Evolutionary conservation across 768 basidiomycete genomes (phyloP).

Genomic region (Boletus edulis): DNA sequence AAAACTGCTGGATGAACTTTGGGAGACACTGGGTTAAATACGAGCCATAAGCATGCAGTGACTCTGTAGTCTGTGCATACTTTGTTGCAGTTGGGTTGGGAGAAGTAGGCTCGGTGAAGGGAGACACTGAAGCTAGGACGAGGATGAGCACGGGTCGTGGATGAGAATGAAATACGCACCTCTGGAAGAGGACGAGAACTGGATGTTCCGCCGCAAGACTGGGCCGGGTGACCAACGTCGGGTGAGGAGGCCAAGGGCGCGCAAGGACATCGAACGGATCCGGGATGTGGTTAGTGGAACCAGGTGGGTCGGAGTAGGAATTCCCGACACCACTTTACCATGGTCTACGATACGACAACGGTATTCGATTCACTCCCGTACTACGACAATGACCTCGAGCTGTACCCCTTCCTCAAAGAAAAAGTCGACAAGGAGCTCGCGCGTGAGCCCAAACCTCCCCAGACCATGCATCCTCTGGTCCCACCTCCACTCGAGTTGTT

Average conservation of each 20-base stretch:
- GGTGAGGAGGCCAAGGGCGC: constrained; percentile 42
- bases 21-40: constrained; percentile 92
- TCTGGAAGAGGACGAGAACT: constrained; percentile 46
- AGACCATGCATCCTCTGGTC: constrained; percentile 65
- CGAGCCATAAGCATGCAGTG: constrained; percentile 88
- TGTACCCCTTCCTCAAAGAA: constrained; percentile 64
- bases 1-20: constrained; percentile 98
- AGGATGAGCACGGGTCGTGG: constrained; percentile 8
- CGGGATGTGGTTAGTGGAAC: background rate
- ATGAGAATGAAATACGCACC: constrained; percentile 33
- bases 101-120: constrained; percentile 88
- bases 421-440: constrained; percentile 78
- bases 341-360: constrained; percentile 23
- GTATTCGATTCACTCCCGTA: constrained; percentile 90
- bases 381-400: constrained; percentile 90
- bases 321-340: constrained; percentile 18
- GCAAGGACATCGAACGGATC: constrained; percentile 38
- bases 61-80: constrained; percentile 70
- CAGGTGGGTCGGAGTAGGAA: constrained; percentile 28
- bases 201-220: constrained; percentile 41
- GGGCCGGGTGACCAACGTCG: constrained; percentile 30
- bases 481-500: constrained; percentile 67
- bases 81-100: constrained; percentile 77
- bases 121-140: constrained; percentile 59
- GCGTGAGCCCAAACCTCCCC: constrained; percentile 60